Percentiles rank a stretch among this genome's conserved stretches.
Evolutionary conservation across 352 stramenopile species (phyloP).

Genomic region (Phytophthora tubulina): DNA sequence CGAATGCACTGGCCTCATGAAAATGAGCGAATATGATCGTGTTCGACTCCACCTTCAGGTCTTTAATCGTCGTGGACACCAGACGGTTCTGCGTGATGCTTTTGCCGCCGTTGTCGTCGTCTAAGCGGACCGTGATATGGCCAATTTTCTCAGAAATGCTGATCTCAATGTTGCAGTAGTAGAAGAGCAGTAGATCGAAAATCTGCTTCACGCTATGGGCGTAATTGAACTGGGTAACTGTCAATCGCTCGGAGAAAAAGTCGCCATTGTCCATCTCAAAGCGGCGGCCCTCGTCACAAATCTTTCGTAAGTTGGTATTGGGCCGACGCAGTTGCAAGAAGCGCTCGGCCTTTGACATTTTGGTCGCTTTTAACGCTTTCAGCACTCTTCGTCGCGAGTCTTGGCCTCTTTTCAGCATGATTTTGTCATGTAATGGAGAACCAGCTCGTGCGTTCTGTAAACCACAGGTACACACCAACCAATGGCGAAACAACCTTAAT

Average conservation of each 20-base stretch:
- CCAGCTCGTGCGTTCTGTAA: constrained; percentile 29
- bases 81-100: constrained; percentile 61
- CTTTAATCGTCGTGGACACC: constrained; percentile 48
- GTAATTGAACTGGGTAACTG: constrained; percentile 55
- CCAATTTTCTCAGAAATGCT: constrained; percentile 66
- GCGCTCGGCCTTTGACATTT: constrained; percentile 32
- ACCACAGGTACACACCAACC: neutral
- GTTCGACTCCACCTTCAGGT: constrained; percentile 54
- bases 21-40: constrained; percentile 49
- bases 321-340: constrained; percentile 39
- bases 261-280: constrained; percentile 58
- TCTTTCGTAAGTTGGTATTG: constrained; percentile 30
- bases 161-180: constrained; percentile 70
- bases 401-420: constrained; percentile 22
- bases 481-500: neutral
- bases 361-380: constrained; percentile 34
- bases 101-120: constrained; percentile 57
- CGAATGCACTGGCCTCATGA: constrained; percentile 42
- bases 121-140: constrained; percentile 65
- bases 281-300: constrained; percentile 42
- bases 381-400: constrained; percentile 25
- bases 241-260: constrained; percentile 57
- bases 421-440: constrained; percentile 31
- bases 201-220: constrained; percentile 52
- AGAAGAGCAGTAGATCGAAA: constrained; percentile 63